Evolutionary conservation across 2,329 filamentous ascomycete species (phyloP), one percentile per base, ranked within the genome.

Genomic region (Phyllosticta citrichinensis): DNA sequence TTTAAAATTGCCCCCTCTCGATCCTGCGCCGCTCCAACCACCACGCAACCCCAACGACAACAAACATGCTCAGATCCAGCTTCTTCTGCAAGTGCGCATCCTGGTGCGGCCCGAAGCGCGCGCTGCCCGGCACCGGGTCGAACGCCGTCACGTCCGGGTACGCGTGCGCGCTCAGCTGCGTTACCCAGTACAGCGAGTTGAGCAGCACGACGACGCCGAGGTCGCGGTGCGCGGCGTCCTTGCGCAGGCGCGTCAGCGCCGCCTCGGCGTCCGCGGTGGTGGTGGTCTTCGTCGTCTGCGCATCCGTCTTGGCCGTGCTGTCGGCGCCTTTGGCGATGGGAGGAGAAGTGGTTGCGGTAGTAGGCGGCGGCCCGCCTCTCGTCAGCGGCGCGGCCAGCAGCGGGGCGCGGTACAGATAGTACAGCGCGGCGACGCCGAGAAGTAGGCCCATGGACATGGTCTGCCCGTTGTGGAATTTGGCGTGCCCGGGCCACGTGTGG

Each of bases 381-480:
- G 11, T 12, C 10, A 17, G 33, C 11, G 33, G 33, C 11, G 14
- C 11, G 12, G 17, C 40, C 14, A 47, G 52, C 52, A 53, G 19
- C 52, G 24, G 52, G 24, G n/a, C 14, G 65, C 22, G 68, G 65
- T 62, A 74, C 5, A 70, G 65, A 58, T 73, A 75, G 64, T 75
- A 79, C 0, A 75, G 61, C 9, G 71, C 75, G 1, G 69, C 60
- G 5, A 73, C 57, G n/a, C 74, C 73, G 10, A 79, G 71, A 11
- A 71, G 61, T 0, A 78, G 64, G 0, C 77, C 77, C 56, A 78
- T 73, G 1, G 72, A 73, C 78, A 81, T 80, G 9, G 79, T 81
- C 66, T 81, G 80, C 5, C 77, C 78, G 64, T 80, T 81, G 70
- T 81, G 79, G 70, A 80, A 81, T 61, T 75, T 74, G 5, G 78